phyloP scores from a whole-genome alignment of 805 yeast species.

The Teunomyces gatunensis region DNA sequence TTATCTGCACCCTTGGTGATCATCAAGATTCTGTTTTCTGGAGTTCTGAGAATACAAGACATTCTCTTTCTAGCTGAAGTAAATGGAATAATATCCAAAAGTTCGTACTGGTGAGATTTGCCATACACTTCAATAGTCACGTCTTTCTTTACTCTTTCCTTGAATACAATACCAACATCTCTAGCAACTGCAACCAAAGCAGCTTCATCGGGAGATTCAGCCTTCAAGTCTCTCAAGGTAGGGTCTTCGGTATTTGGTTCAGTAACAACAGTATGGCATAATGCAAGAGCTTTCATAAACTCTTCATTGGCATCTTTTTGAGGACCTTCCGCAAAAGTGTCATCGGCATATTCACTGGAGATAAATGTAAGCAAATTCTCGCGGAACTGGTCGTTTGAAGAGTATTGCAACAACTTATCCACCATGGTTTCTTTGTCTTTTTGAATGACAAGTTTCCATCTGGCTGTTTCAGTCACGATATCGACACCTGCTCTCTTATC shows the following conservation, averaged over 20 bases:
- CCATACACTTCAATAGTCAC: slow-evolving; percentile 48
- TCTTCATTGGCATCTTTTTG: slow-evolving; percentile 51
- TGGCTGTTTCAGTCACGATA: slow-evolving; percentile 56
- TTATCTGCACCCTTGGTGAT: slow-evolving; percentile 76
- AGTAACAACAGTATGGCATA: slow-evolving; percentile 75
- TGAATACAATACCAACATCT: slow-evolving; percentile 66
- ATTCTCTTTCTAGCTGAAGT: slow-evolving; percentile 73
- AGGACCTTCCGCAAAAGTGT: slow-evolving; percentile 36
- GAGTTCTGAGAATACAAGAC: slow-evolving; percentile 61
- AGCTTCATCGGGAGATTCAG: slow-evolving; percentile 83
- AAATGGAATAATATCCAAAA: slow-evolving; percentile 60
- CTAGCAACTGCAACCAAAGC: slow-evolving; percentile 77
- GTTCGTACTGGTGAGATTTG: slow-evolving; percentile 39
- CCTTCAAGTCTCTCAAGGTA: slow-evolving; percentile 52
- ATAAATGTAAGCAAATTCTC: slow-evolving; percentile 58
- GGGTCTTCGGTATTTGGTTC: slow-evolving; percentile 45
- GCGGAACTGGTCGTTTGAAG: slow-evolving; percentile 35
- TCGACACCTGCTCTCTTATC: slow-evolving; percentile 76
- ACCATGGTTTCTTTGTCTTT: slow-evolving; percentile 63
- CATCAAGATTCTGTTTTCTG: slow-evolving; percentile 43
- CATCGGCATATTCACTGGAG: slow-evolving; percentile 57
- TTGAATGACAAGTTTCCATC: slow-evolving; percentile 52
- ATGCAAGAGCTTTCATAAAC: slow-evolving; percentile 64
- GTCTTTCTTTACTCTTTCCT: slow-evolving; percentile 50
- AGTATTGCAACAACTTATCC: slow-evolving; percentile 17